Percentiles rank a stretch among this genome's conserved stretches.
These are phyloP conservation scores for Suillus variegatus DNA, from an alignment of 768 basidiomycete species.

Conservation along the genomic window DNA sequence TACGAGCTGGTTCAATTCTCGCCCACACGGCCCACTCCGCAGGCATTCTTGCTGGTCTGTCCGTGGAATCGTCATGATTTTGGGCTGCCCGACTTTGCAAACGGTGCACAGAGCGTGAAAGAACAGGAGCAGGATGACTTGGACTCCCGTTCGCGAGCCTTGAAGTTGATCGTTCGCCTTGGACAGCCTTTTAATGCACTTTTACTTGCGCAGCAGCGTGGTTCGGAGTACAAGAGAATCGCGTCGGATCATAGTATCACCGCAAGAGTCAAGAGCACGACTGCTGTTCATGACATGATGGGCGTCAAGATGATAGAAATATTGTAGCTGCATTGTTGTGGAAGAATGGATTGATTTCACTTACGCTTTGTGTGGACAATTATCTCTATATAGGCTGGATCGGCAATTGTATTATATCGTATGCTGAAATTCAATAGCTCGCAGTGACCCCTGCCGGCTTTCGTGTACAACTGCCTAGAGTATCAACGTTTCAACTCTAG, in stretches of 20 bases:
- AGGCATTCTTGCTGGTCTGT: neutral
- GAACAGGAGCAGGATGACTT: neutral
- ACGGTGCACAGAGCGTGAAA: neutral
- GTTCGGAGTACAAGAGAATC: neutral
- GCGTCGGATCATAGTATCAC: neutral
- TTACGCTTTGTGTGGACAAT: too few relatives aligned
- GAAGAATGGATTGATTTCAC: too few relatives aligned
- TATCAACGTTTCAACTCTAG: too few relatives aligned
- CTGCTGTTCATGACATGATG: constrained; percentile 1
- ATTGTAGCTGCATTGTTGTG: neutral
- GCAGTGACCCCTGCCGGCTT: too few relatives aligned
- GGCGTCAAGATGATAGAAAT: neutral
- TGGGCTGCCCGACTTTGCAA: neutral
- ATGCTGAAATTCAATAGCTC: too few relatives aligned
- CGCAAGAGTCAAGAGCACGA: neutral
- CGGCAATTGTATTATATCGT: too few relatives aligned
- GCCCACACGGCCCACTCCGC: neutral
- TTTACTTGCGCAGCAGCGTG: neutral
- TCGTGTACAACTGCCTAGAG: too few relatives aligned
- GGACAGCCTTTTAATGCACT: neutral
- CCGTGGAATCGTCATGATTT: constrained; percentile 1
- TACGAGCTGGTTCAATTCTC: neutral
- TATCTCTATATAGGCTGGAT: too few relatives aligned
- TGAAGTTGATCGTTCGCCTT: neutral
- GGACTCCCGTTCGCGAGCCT: neutral